Base-by-base conservation (phyloP, 192 early-diverging fungal species). In the Coemansia sp. region DNA sequence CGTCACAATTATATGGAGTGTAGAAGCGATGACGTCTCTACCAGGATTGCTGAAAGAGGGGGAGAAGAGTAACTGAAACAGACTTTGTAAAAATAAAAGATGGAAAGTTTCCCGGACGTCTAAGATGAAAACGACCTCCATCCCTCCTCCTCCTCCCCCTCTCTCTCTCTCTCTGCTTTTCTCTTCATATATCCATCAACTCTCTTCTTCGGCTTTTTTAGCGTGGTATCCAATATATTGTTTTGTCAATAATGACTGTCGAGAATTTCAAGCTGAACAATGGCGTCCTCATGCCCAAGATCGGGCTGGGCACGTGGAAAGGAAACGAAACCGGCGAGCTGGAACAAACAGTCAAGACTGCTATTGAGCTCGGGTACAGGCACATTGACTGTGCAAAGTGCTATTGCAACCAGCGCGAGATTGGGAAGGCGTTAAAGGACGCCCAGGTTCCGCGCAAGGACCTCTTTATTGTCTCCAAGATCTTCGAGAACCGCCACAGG, bases 391-490 rank as follows among this genome's bases (percentile, higher is more conserved):
- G 89, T 66, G 87, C 87, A 17, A 73, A 72, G 43, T 69, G 76
- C 46, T 88, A 95, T 70, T 84, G 79, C 35, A 96, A 95, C 77
- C 91, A 96, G 75, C 67, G 64, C 25, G 91, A 94, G 53, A 84
- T 95, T 54, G 94, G 94, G 35, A 65, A 84, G 52, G 92, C 85
- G 4, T 85, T 93, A n/a, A 80, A 81, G 49, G 81, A 90, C 32
- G 68, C 70, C 19, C 67, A 57, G 25, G 76, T 91, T 9, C 84
- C 85, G n/a, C 89, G 94, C 55, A 75, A 88, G 59, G 75, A 93
- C 15, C 68, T 95, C 45, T 96, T 92, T 66, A 79, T 92, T 29
- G 91, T 90, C 3, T 91, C 90, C 76, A 92, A 92, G 75, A 65
- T 92, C 36, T 91, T 85, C 83, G 85, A 91, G 68, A 87, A 71